Conservation (phyloP, 352 stramenopile genomes). For the Phytophthora cactorum region DNA sequence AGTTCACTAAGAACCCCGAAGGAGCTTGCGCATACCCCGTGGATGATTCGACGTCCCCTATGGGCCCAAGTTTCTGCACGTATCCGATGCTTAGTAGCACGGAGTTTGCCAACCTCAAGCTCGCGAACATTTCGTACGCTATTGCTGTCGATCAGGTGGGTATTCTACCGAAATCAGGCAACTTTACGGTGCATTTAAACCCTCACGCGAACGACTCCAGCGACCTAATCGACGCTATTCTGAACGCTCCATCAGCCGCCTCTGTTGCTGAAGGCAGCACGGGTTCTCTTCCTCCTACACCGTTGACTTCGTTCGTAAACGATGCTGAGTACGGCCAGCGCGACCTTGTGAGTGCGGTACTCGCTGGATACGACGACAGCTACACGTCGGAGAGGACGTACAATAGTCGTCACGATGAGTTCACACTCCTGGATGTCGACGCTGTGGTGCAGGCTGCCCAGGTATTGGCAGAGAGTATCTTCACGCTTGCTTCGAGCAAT, state of each 20-base stretch:
- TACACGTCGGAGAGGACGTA: slow-evolving; percentile 60
- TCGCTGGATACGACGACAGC: slow-evolving; percentile 69
- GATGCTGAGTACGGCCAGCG: slow-evolving; percentile 65
- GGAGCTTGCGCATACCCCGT: slow-evolving; percentile 59
- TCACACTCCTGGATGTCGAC: slow-evolving; percentile 50
- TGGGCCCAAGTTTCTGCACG: slow-evolving; percentile 69
- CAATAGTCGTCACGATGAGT: slow-evolving; percentile 74
- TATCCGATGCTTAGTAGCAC: slow-evolving; percentile 70
- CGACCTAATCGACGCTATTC: slow-evolving; percentile 56
- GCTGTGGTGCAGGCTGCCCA: slow-evolving; percentile 70
- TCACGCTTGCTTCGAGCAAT: slow-evolving; percentile 61
- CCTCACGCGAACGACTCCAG: slow-evolving; percentile 51
- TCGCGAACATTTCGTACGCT: slow-evolving; percentile 66
- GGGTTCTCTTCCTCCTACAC: slow-evolving; percentile 61
- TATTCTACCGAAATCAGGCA: slow-evolving; percentile 50
- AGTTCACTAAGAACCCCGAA: slow-evolving; percentile 53
- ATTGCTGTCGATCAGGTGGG: slow-evolving; percentile 86
- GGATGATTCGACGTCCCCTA: slow-evolving; percentile 54
- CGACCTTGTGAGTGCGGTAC: slow-evolving; percentile 65
- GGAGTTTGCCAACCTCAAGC: slow-evolving; percentile 63
- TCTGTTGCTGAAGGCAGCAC: slow-evolving; percentile 46
- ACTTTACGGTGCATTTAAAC: slow-evolving; percentile 80
- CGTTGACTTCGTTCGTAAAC: slow-evolving; percentile 80
- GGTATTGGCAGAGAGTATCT: slow-evolving; percentile 77
- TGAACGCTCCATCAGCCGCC: slow-evolving; percentile 52